Base-by-base conservation (phyloP, 2,329 filamentous ascomycete species). In the Fusarium armeniacum region DNA sequence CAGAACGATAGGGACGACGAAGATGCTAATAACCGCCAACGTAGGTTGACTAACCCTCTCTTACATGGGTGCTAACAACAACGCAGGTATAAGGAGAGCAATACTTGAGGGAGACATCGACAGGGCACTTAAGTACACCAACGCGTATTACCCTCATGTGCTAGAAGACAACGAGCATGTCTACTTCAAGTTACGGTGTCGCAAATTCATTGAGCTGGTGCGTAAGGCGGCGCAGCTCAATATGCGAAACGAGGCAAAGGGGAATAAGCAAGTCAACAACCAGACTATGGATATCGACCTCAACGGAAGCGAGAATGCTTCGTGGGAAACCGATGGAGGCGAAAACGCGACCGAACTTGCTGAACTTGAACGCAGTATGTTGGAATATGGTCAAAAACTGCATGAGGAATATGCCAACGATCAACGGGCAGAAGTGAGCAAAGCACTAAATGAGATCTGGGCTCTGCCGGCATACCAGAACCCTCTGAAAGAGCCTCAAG, bases 131-230 rank as follows among this genome's bases (percentile, higher is more conserved):
- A 91, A 94, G 78, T 87, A 91, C 73, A 97, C 93, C 5, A 88
- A 90, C 51, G 84, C 85, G 15, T 93, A 90, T 75, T 99, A 98
- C 74, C 92, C 93, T 7, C 85, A 87, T 26, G 93, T 98, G 2
- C 85, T 99, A 20, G 85, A 88, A 47, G 87, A 93, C 24, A 93
- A 97, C 75, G 89, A 93, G 57, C 89, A 93, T 56, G 93, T 98
- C 18, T 90, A 94, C 77, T 98, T 99, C 81, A 91, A 90, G 61
- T 83, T 99, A 50, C 89, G 91, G 71, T 98, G 94, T 77, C 90
- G 94, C 64, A 97, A 96, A 77, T 98, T 98, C 78, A 91, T 98
- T 65, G 96, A 99, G 79, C 95, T 99, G 91, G 93, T 97, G 74
- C 88, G 92, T 41, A 87, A 86, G 61, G 90, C 90, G 36, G 89